Evolutionary conservation across 371 early-diverging fungal genomes (phyloP).

Genomic region (Rhizomucor miehei): DNA sequence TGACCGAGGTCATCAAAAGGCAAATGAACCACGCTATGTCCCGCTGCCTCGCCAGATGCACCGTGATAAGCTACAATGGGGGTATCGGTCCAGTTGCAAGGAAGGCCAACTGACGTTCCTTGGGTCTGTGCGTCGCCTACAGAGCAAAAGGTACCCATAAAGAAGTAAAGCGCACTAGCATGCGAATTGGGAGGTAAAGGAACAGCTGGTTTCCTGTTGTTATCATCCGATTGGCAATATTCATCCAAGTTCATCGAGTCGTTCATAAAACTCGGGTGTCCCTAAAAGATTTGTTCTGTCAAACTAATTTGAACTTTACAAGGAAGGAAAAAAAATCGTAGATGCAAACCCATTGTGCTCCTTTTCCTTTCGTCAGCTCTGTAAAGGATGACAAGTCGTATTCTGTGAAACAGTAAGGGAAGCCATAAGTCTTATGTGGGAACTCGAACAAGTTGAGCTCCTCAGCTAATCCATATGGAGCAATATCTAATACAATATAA

Average conservation of each 20-base stretch:
- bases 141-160: conserved; percentile 40
- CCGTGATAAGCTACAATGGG: conserved; percentile 41
- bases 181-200: conserved; percentile 21
- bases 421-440: conserved; percentile 31
- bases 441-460: conserved; percentile 39
- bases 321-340: background rate
- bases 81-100: conserved; percentile 51
- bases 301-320: conserved; percentile 4
- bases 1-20: conserved; percentile 46
- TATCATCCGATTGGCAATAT: conserved; percentile 23
- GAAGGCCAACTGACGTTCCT: conserved; percentile 46
- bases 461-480: conserved; percentile 27
- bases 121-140: conserved; percentile 28
- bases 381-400: conserved; percentile 20
- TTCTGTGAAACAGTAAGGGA: conserved; percentile 43
- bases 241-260: conserved; percentile 24
- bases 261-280: conserved; percentile 39
- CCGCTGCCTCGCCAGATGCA: conserved; percentile 13
- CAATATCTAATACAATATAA: conserved; percentile 19
- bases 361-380: conserved; percentile 18
- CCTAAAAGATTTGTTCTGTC: conserved; percentile 13
- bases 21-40: conserved; percentile 36
- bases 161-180: conserved; percentile 32
- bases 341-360: conserved; percentile 29
- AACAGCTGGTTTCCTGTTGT: conserved; percentile 28